Evolutionary conservation across 208 protist species (phyloP), one percentile per base, ranked within the genome.

Genomic region (Acanthamoeba castellanii): DNA sequence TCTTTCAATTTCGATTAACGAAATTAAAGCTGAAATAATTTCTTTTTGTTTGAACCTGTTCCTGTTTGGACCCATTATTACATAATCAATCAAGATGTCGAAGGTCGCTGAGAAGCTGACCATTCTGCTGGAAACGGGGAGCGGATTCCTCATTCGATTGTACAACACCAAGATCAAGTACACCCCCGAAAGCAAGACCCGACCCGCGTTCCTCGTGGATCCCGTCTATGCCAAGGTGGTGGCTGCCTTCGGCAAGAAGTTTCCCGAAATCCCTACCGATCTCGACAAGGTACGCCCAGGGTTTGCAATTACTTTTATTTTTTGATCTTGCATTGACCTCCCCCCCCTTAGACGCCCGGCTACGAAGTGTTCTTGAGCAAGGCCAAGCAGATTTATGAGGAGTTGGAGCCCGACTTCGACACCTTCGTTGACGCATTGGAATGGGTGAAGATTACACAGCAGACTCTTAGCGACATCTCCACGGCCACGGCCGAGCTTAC

Each of bases 41-140:
- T n/a, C n/a, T n/a, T n/a, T n/a, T n/a, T n/a, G n/a, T n/a, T n/a
- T n/a, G n/a, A n/a, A n/a, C n/a, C n/a, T n/a, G n/a, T n/a, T n/a
- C n/a, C n/a, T n/a, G n/a, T n/a, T n/a, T n/a, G n/a, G n/a, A n/a
- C n/a, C n/a, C n/a, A n/a, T n/a, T n/a, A n/a, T n/a, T n/a, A n/a
- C n/a, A n/a, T n/a, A n/a, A n/a, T n/a, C n/a, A n/a, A n/a, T n/a
- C n/a, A 52, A 52, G 37, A 92, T 74, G 87, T 11, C 50, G 13
- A 92, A 92, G 87, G 30, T 74, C 25, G 87, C 87, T 27, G 87
- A 92, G n/a, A 92, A 92, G 87, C 18, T 92, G 64, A 92, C 30
- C 27, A 74, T 92, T 27, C 42, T 92, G 34, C 27, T 74, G n/a
- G 87, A 92, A 22, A 55, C 87, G 18, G 87, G 87, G 2, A 68